phyloP scores from a whole-genome alignment of 1,284 basidiomycete species.

The Cryptococcus hybrid region DNA sequence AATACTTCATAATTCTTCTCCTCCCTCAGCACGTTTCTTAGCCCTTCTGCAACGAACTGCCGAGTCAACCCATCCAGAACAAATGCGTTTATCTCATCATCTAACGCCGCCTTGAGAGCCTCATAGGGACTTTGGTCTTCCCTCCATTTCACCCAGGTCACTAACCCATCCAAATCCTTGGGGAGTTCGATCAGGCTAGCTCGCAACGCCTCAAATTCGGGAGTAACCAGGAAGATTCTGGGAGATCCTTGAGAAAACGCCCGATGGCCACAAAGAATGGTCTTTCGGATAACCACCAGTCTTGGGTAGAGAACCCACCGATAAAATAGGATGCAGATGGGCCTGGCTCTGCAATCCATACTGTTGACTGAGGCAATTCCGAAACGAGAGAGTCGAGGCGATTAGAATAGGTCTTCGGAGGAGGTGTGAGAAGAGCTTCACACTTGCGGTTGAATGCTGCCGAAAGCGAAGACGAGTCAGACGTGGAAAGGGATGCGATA shows the following conservation, averaged over 20 bases:
- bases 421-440: constrained; percentile 10
- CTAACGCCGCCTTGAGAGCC: constrained; percentile 56
- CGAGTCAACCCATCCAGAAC: constrained; percentile 66
- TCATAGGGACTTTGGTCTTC: constrained; percentile 70
- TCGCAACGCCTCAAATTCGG: constrained; percentile 70
- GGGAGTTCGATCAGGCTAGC: constrained; percentile 60
- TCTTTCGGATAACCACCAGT: constrained; percentile 73
- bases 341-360: constrained; percentile 66
- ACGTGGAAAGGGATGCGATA: too few relatives aligned
- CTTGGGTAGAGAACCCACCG: constrained; percentile 59
- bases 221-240: constrained; percentile 65
- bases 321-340: constrained; percentile 67
- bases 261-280: constrained; percentile 69
- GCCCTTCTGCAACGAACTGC: constrained; percentile 55
- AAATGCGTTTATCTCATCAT: constrained; percentile 30
- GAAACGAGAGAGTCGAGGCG: constrained; percentile 16
- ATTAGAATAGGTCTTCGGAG: constrained; percentile 8
- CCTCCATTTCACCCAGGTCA: constrained; percentile 66
- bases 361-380: constrained; percentile 8
- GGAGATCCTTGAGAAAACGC: background rate
- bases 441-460: background rate
- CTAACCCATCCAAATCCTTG: constrained; percentile 39
- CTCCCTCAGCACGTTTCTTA: constrained; percentile 36
- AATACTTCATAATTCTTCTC: constrained; percentile 54
- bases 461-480: too few relatives aligned